Evolutionary conservation across 2,329 filamentous ascomycete genomes (phyloP).

Genomic region (Pseudogymnoascus sp.): DNA sequence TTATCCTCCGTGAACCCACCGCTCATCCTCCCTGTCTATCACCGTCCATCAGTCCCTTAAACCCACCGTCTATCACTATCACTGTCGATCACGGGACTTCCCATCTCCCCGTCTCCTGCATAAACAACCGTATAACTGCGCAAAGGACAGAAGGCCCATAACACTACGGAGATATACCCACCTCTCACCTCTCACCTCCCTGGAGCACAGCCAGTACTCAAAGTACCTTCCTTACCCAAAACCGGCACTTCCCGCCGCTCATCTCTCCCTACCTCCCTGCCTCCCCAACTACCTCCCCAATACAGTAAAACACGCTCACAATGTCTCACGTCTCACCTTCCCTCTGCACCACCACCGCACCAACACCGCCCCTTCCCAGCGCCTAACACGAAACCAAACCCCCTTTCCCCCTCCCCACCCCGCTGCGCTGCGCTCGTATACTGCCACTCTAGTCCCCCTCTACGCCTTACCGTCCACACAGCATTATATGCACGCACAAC

Average conservation of each 20-base stretch:
- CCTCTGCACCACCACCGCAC: neutral
- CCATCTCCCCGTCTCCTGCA: neutral
- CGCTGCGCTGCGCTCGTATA: neutral
- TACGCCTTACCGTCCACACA: no score
- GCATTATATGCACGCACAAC: neutral
- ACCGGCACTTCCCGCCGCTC: neutral
- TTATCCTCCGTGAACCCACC: neutral
- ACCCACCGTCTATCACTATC: neutral
- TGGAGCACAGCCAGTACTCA: no score
- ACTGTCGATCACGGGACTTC: neutral
- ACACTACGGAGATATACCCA: no score
- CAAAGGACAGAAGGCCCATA: no score
- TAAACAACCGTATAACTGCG: no score
- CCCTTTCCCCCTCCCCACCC: neutral
- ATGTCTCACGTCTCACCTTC: neutral
- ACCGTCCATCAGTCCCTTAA: neutral
- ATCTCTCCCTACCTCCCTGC: neutral
- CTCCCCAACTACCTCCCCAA: neutral
- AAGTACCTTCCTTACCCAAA: neutral
- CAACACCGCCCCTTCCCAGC: neutral
- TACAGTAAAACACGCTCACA: neutral
- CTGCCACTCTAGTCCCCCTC: no score
- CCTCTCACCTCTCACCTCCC: no score
- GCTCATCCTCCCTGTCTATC: neutral
- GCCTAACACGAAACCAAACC: neutral